Base-by-base conservation (phyloP, 2,329 filamentous ascomycete genomes). In the Fusarium gaditjirri region DNA sequence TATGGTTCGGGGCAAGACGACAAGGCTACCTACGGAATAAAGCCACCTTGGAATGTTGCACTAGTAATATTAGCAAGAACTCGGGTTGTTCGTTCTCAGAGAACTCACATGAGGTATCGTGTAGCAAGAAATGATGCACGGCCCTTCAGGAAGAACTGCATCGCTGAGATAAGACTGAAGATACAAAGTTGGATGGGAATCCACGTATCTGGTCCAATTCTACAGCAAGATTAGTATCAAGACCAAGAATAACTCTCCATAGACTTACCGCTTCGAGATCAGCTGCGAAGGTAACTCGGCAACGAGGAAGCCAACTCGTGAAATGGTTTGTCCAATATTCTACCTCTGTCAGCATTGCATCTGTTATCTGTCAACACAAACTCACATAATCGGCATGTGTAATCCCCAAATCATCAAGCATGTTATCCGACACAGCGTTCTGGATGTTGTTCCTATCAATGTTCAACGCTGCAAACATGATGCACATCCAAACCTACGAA, bases 151-250 rank as follows among this genome's bases (percentile, higher is more conserved):
- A 80, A 78, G 47, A 80, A 81, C 47, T 81, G 80, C 29, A 77
- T 77, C 9, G 76, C 77, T 5, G 81, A 80, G 6, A 80, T 72
- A 3, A 78, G 42, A 6, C 78, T 80, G 76, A 81, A 83, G 9
- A 74, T 58, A 5, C 79, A 77, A 60, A 82, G 87, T 31, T 83
- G 82, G 8, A 88, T 80, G 6, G 86, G 86, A n/a, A 86, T 85
- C 80, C 88, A 86, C 25, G 82, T 81, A 43, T 84, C 81, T 1
- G 86, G 85, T 3, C 86, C 86, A 43, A 81, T 76, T 68, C 68
- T 71, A 13, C 9, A 13, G 6, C 3, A 23, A 17, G 5, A 3
- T 50, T 2, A 50, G 16, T 3, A 35, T 23, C 3, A 14, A 29
- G 27, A 8, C 27, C 8, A 29, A 29, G 27, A 29, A 8, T 29